Conservation (phyloP, 2,329 filamentous ascomycete species). For the Didymellaceae sp. region DNA sequence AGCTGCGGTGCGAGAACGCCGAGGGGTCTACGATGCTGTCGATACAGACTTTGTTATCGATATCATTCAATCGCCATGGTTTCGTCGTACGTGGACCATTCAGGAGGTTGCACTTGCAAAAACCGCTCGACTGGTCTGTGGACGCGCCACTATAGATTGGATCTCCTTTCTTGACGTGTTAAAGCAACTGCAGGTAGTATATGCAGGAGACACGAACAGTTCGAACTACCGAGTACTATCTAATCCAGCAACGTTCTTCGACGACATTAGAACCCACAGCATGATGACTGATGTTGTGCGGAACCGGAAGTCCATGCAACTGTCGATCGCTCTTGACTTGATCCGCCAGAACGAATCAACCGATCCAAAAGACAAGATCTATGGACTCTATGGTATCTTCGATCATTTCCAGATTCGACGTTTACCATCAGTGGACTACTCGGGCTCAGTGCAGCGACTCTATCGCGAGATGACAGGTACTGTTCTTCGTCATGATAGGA, state of each 20-base stretch:
- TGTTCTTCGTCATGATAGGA: background rate
- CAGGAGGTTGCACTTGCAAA: slow-evolving; percentile 9
- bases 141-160: background rate
- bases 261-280: background rate
- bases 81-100: slow-evolving; percentile 11
- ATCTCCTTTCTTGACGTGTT: background rate
- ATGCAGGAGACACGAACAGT: too few relatives aligned
- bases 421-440: slow-evolving; percentile 6
- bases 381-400: slow-evolving; percentile 12
- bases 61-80: slow-evolving; percentile 1
- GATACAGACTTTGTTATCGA: background rate
- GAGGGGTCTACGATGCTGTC: background rate
- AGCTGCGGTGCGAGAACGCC: background rate
- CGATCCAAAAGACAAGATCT: slow-evolving; percentile 8
- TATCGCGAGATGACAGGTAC: background rate
- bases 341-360: slow-evolving; percentile 1
- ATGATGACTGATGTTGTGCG: background rate
- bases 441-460: background rate
- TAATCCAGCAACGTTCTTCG: background rate
- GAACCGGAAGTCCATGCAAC: background rate
- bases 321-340: background rate
- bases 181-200: background rate
- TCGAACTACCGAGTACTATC: background rate
- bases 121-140: slow-evolving; percentile 1
- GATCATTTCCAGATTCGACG: background rate